phyloP scores from a whole-genome alignment of 2,329 filamentous ascomycete species.

The Exophiala bonariae region DNA sequence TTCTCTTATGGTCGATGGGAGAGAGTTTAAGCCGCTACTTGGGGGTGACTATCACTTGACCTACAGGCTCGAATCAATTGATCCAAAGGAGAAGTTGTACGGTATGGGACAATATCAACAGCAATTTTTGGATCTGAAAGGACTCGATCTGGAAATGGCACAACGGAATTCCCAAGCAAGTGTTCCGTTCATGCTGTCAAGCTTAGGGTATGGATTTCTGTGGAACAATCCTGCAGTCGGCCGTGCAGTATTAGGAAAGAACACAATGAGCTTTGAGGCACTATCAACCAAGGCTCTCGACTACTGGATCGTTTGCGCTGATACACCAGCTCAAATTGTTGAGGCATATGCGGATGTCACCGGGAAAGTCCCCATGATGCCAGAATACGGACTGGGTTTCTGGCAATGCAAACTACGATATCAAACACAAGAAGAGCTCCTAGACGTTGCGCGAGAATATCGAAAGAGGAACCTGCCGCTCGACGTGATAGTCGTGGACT shows the following conservation, averaged over 20 bases:
- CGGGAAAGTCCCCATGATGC: slow-evolving; percentile 65
- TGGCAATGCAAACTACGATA: slow-evolving; percentile 70
- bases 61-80: slow-evolving; percentile 57
- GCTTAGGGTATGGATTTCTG: slow-evolving; percentile 61
- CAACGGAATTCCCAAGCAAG: slow-evolving; percentile 68
- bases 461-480: slow-evolving; percentile 56
- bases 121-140: slow-evolving; percentile 63
- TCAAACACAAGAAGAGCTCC: slow-evolving; percentile 64
- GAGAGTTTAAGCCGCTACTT: slow-evolving; percentile 57
- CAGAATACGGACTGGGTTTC: slow-evolving; percentile 67
- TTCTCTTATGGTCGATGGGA: slow-evolving; percentile 56
- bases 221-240: slow-evolving; percentile 68
- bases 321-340: slow-evolving; percentile 56
- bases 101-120: slow-evolving; percentile 72
- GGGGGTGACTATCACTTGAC: slow-evolving; percentile 59
- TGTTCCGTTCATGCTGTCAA: slow-evolving; percentile 63
- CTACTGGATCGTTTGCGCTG: slow-evolving; percentile 64
- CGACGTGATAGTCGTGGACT: slow-evolving; percentile 67
- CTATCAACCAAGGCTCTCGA: slow-evolving; percentile 59
- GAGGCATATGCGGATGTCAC: slow-evolving; percentile 58
- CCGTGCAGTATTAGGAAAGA: slow-evolving; percentile 60
- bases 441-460: slow-evolving; percentile 62
- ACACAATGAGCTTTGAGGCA: slow-evolving; percentile 63
- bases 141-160: slow-evolving; percentile 62
- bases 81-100: slow-evolving; percentile 60